Percentiles rank a stretch among this genome's conserved stretches.
Evolutionary conservation across 805 yeast species (phyloP).

Genomic region (Diddensiella caesifluorescens): DNA sequence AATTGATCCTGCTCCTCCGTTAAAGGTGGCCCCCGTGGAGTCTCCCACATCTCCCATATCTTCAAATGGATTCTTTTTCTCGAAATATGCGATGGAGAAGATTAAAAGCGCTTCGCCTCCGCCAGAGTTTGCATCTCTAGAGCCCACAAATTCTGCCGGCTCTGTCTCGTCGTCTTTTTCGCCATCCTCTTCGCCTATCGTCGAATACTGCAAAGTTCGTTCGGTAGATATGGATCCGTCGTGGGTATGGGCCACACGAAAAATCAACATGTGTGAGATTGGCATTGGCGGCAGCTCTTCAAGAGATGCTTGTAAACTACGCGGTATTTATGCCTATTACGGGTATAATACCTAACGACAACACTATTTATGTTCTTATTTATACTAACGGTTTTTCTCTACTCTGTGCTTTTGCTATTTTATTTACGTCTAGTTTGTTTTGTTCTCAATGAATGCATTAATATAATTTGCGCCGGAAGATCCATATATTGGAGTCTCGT

Average conservation of each 20-base stretch:
- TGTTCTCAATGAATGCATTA: no score
- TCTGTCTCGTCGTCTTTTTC: no score
- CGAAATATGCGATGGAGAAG: conserved; percentile 24
- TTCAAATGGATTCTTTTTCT: conserved; percentile 24
- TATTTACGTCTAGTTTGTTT: no score
- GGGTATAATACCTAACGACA: conserved; percentile 21
- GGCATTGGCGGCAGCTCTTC: conserved; percentile 28
- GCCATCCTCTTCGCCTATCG: neutral
- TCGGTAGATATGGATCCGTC: conserved; percentile 3
- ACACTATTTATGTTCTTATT: neutral
- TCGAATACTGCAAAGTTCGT: neutral
- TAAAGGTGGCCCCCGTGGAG: neutral
- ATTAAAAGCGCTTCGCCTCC: conserved; percentile 6
- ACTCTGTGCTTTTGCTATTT: no score
- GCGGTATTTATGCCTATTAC: conserved; percentile 33
- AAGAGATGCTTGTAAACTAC: conserved; percentile 20
- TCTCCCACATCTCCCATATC: conserved; percentile 6
- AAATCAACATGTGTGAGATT: conserved; percentile 32
- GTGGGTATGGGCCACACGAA: conserved; percentile 33
- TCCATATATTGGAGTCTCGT: no score
- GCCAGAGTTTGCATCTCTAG: neutral
- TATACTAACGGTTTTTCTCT: neutral
- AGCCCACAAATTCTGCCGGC: no score
- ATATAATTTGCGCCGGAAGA: no score
- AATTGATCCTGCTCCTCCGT: neutral